Evolutionary conservation across 73 alveolate species (phyloP), one percentile per base, ranked within the genome.

Genomic region (Durusdinium trenchii): DNA sequence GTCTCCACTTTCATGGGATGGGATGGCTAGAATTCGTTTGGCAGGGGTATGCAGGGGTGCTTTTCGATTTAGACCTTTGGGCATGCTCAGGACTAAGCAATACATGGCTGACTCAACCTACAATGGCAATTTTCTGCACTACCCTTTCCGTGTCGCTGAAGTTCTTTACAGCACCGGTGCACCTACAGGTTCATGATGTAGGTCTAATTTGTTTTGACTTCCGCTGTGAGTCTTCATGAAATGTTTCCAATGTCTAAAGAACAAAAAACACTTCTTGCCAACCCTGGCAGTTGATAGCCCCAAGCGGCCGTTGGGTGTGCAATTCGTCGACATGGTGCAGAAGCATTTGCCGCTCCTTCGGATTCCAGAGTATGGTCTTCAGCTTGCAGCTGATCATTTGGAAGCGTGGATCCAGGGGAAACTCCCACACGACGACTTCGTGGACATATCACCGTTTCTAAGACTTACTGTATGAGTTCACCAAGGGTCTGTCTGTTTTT

Each of bases 221-320:
- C n/a, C n/a, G n/a, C n/a, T n/a, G n/a, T n/a, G n/a, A n/a, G n/a
- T n/a, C n/a, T n/a, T n/a, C n/a, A n/a, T n/a, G n/a, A n/a, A n/a
- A n/a, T n/a, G n/a, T n/a, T n/a, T n/a, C n/a, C n/a, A n/a, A n/a
- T n/a, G n/a, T n/a, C n/a, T n/a, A n/a, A n/a, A n/a, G n/a, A n/a
- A n/a, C n/a, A n/a, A n/a, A n/a, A n/a, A n/a, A n/a, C n/a, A n/a
- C n/a, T n/a, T n/a, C n/a, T 4, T 35, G 32, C 18, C 46, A 2
- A 2, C 82, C 82, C 82, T 69, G 82, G n/a, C n/a, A 69, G 82
- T 69, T 35, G 82, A 16, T 12, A 69, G 82, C 82, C 50, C 82
- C 4, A 5, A 69, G 82, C 32, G 38, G 50, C 82, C 50, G 30
- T 69, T 69, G 82, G 82, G 82, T 3, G 38, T 6, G 47, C 32